Evolutionary conservation across 179 eudicot genomes (phyloP).

Genomic region (Corrigiola litoralis): DNA sequence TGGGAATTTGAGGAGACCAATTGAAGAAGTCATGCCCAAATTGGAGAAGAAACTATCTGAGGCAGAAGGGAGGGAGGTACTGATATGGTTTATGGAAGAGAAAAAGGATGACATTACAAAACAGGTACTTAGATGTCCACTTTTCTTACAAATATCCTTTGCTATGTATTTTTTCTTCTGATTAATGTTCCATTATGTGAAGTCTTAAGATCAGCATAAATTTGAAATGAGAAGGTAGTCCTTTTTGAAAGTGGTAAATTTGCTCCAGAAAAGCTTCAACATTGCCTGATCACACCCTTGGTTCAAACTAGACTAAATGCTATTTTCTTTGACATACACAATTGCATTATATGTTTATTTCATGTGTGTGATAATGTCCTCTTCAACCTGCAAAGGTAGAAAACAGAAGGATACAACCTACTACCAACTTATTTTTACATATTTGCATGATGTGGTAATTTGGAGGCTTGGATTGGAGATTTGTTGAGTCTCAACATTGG

Average conservation of each 20-base stretch:
- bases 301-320: too few species aligned
- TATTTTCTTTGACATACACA: too few species aligned
- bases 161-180: neutral
- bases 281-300: too few species aligned
- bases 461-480: too few species aligned
- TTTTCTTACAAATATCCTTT: neutral
- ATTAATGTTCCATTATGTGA: neutral
- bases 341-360: too few species aligned
- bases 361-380: too few species aligned
- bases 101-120: slow-evolving; percentile 73
- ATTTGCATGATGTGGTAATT: too few species aligned
- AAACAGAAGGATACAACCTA: too few species aligned
- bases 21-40: slow-evolving; percentile 78
- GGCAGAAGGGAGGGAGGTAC: slow-evolving; percentile 84
- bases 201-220: neutral
- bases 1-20: slow-evolving; percentile 83
- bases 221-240: neutral
- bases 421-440: too few species aligned
- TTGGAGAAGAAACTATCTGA: slow-evolving; percentile 79
- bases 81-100: slow-evolving; percentile 95
- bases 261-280: too few species aligned
- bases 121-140: slow-evolving; percentile 46
- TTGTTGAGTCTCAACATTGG: too few species aligned
- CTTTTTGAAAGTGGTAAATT: neutral
- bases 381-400: too few species aligned